Evolutionary conservation across 163 green algal species (phyloP).

Genomic region (Scenedesmus sp.): DNA sequence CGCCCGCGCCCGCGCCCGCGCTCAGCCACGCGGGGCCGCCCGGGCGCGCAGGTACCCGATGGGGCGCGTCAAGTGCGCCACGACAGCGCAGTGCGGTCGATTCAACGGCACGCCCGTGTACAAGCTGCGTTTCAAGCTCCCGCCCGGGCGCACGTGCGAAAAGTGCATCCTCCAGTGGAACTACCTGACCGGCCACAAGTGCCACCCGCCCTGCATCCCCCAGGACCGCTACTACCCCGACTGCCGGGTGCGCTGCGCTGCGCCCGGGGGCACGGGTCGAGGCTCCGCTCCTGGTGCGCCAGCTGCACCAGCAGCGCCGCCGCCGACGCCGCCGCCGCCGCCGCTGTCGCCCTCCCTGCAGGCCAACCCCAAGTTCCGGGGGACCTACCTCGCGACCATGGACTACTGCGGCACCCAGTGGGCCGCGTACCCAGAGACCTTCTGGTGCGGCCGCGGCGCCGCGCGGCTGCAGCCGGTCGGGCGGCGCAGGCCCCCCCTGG

Average conservation of each 20-base stretch:
- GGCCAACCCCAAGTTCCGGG: constrained; percentile 30
- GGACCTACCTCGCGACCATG: constrained; percentile 23
- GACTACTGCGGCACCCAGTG: constrained; percentile 39
- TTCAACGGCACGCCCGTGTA: constrained; percentile 35
- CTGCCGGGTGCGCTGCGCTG: no score
- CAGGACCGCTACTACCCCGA: constrained; percentile 27
- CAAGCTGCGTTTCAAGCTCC: constrained; percentile 46
- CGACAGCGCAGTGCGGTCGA: neutral
- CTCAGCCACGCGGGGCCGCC: no score
- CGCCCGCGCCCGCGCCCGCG: neutral
- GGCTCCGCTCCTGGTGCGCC: no score
- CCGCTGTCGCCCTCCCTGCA: no score
- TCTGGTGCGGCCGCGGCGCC: no score
- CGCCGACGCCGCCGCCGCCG: no score
- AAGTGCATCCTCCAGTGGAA: constrained; percentile 51
- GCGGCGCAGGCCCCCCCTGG: no score
- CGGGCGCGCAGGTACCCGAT: constrained; percentile 29
- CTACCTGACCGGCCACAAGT: constrained; percentile 44
- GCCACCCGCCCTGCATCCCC: constrained; percentile 34
- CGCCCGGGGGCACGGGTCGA: no score
- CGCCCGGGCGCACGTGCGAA: constrained; percentile 30
- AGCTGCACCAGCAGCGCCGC: no score
- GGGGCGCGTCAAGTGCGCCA: neutral
- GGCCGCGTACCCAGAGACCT: constrained; percentile 23
- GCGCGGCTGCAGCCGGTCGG: no score